These are phyloP conservation scores for Plasmodium vinckei DNA, from an alignment of 169 alveolate species.

Conservation along the genomic window DNA sequence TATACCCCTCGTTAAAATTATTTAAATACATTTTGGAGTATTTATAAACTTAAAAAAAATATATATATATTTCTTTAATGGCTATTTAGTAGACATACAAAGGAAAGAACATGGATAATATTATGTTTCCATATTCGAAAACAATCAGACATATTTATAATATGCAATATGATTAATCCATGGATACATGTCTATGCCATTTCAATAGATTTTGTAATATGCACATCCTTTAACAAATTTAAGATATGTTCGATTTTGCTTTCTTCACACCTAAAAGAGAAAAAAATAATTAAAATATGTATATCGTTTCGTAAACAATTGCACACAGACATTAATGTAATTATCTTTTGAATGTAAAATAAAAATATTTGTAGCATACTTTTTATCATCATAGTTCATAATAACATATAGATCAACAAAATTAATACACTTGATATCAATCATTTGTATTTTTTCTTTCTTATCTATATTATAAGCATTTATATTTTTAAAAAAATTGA, in stretches of 20 bases:
- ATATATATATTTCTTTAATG: no score
- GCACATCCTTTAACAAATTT: constrained; percentile 36
- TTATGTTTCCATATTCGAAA: no score
- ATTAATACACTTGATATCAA: constrained; percentile 55
- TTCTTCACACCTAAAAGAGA: constrained; percentile 60
- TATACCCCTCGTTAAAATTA: no score
- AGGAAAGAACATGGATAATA: no score
- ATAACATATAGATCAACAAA: constrained; percentile 72
- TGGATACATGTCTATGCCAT: background rate
- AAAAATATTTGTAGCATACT: constrained; percentile 12
- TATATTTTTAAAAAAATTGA: constrained; percentile 58
- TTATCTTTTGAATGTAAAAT: no score
- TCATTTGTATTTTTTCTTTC: constrained; percentile 69
- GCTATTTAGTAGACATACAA: no score
- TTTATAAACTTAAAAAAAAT: no score
- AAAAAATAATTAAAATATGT: background rate
- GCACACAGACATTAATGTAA: no score
- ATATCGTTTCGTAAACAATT: background rate
- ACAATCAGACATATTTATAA: no score
- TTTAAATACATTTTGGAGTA: no score
- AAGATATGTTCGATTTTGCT: constrained; percentile 50
- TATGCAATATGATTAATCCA: no score
- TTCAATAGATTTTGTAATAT: constrained; percentile 19
- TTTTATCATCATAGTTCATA: constrained; percentile 67
- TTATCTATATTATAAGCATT: constrained; percentile 45